These are phyloP conservation scores for Maudiozyma barnettii DNA, from an alignment of 805 yeast genomes.

Conservation along the genomic window DNA sequence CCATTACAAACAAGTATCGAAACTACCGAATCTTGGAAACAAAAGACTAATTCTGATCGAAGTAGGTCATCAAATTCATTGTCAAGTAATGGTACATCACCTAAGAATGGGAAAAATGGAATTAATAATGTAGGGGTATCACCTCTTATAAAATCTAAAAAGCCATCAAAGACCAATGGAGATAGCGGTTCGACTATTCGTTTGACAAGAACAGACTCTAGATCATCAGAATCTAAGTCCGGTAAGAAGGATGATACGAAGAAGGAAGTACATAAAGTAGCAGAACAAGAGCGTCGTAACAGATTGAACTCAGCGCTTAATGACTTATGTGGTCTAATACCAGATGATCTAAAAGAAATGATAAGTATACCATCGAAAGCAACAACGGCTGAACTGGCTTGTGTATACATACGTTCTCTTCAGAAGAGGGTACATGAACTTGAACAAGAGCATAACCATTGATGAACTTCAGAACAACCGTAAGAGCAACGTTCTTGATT, in stretches of 20 bases:
- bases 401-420: conserved; percentile 46
- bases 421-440: neutral
- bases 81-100: conserved; percentile 16
- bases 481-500: neutral
- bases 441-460: neutral
- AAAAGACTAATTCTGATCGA: conserved; percentile 2
- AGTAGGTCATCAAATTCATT: conserved; percentile 4
- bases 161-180: conserved; percentile 1
- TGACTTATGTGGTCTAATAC: conserved; percentile 61
- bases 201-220: neutral
- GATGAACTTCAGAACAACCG: neutral
- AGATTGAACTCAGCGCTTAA: conserved; percentile 81
- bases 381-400: conserved; percentile 87
- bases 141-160: conserved; percentile 1
- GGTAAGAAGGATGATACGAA: conserved; percentile 9
- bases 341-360: conserved; percentile 48
- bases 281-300: conserved; percentile 93
- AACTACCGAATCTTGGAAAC: neutral
- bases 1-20: neutral
- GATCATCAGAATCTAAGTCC: neutral
- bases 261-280: conserved; percentile 61
- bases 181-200: conserved; percentile 2
- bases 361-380: conserved; percentile 77
- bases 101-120: conserved; percentile 12
- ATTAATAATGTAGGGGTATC: conserved; percentile 11